Evolutionary conservation across 2,329 filamentous ascomycete genomes (phyloP).

Genomic region (Fusarium mangiferae): DNA sequence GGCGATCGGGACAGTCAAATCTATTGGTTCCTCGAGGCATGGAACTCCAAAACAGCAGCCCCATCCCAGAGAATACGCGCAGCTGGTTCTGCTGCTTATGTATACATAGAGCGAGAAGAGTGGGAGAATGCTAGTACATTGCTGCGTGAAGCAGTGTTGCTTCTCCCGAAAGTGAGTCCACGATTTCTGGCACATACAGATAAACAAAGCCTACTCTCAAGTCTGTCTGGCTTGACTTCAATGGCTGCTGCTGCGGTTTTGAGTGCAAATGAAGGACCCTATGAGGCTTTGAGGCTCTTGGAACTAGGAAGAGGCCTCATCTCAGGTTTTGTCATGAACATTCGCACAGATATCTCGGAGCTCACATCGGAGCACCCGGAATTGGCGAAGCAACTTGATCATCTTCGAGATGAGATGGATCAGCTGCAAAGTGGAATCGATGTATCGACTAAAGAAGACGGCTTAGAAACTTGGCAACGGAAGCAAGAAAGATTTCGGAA

Average conservation of each 20-base stretch:
- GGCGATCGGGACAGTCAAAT: fast-evolving
- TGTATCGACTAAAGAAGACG: fast-evolving
- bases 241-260: fast-evolving
- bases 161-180: not conserved
- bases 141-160: not conserved
- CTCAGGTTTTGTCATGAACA: not conserved
- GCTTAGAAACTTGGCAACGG: not conserved
- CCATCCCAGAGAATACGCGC: not conserved
- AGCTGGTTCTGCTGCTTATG: not conserved
- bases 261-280: fast-evolving
- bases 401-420: not conserved
- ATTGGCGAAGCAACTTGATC: not conserved
- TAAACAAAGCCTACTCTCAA: not conserved
- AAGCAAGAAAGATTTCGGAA: not conserved
- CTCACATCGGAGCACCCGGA: not conserved
- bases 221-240: not conserved
- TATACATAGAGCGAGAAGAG: not conserved
- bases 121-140: not conserved
- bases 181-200: not conserved
- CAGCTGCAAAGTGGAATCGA: not conserved
- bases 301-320: not conserved
- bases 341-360: not conserved
- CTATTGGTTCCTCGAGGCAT: not conserved
- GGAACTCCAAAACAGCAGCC: not conserved
- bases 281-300: not conserved